A percentile compares a stretch with the other conserved stretches of the same genome.
Evolutionary conservation across 192 early-diverging fungal genomes (phyloP).

Genomic region (Borealophlyctis nickersoniae): DNA sequence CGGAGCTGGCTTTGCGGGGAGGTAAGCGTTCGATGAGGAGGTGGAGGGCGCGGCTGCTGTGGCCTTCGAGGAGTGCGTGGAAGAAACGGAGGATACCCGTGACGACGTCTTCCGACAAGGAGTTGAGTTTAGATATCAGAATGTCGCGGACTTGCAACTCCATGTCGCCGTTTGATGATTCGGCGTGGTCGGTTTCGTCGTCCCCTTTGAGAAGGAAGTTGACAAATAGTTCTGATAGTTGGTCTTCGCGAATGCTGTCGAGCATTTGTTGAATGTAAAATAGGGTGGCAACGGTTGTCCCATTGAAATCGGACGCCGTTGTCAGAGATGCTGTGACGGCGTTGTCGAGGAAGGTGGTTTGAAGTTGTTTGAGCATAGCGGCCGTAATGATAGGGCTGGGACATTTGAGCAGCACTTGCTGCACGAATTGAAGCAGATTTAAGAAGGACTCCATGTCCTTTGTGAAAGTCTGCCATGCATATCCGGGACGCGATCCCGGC

Average conservation of each 20-base stretch:
- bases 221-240: constrained; percentile 68
- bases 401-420: constrained; percentile 67
- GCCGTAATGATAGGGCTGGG: constrained; percentile 62
- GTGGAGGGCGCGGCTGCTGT: constrained; percentile 74
- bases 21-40: constrained; percentile 65
- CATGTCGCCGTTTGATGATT: constrained; percentile 8
- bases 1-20: constrained; percentile 7
- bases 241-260: constrained; percentile 62
- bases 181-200: constrained; percentile 40
- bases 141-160: constrained; percentile 51
- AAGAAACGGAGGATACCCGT: constrained; percentile 79
- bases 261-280: constrained; percentile 85
- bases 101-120: constrained; percentile 81
- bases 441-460: constrained; percentile 64
- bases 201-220: constrained; percentile 76
- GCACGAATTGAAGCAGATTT: constrained; percentile 67
- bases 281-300: constrained; percentile 82
- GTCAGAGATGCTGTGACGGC: constrained; percentile 82
- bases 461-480: constrained; percentile 61
- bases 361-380: constrained; percentile 64
- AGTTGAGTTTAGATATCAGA: constrained; percentile 82
- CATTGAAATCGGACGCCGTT: constrained; percentile 88
- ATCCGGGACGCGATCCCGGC: constrained; percentile 21
- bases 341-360: constrained; percentile 75
- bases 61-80: constrained; percentile 66